Evolutionary conservation across 208 protist genomes (phyloP).

Genomic region (Spironucleus salmonicida): DNA sequence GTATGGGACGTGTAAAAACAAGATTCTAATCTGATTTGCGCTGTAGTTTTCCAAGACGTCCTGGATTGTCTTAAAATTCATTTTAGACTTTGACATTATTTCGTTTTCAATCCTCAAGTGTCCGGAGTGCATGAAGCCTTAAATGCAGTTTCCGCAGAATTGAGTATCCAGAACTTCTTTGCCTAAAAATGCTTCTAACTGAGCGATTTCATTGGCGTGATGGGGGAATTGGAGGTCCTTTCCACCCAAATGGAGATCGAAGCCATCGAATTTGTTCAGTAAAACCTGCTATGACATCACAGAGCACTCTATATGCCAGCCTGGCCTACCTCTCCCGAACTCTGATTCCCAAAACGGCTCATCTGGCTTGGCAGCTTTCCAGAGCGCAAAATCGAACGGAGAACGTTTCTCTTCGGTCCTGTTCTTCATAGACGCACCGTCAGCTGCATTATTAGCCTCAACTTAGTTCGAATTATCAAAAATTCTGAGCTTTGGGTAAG

Average conservation of each 20-base stretch:
- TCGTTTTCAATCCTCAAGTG: constrained; percentile 86
- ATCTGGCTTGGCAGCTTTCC: constrained; percentile 76
- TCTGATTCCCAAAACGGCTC: constrained; percentile 61
- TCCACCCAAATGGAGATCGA: constrained; percentile 91
- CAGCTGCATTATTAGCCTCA: neutral
- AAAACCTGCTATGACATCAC: constrained; percentile 71
- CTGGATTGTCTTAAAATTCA: constrained; percentile 95
- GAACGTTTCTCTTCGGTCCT: constrained; percentile 58
- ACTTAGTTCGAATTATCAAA: constrained; percentile 37
- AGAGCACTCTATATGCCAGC: constrained; percentile 99
- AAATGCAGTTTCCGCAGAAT: constrained; percentile 70
- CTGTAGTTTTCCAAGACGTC: constrained; percentile 52
- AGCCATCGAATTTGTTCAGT: constrained; percentile 29
- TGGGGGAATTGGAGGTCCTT: constrained; percentile 95
- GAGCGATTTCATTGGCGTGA: constrained; percentile 96
- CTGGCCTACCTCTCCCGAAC: constrained; percentile 67
- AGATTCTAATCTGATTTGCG: constrained; percentile 62
- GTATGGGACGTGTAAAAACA: constrained; percentile 76
- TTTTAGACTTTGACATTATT: constrained; percentile 97
- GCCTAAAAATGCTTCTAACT: constrained; percentile 61
- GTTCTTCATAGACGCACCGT: neutral
- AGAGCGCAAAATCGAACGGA: constrained; percentile 84
- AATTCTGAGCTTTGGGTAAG: constrained; percentile 73
- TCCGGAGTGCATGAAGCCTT: constrained; percentile 56
- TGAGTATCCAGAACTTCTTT: constrained; percentile 86